Evolutionary conservation across 306 rosid species (phyloP).

Genomic region (Fragaria iinumae): DNA sequence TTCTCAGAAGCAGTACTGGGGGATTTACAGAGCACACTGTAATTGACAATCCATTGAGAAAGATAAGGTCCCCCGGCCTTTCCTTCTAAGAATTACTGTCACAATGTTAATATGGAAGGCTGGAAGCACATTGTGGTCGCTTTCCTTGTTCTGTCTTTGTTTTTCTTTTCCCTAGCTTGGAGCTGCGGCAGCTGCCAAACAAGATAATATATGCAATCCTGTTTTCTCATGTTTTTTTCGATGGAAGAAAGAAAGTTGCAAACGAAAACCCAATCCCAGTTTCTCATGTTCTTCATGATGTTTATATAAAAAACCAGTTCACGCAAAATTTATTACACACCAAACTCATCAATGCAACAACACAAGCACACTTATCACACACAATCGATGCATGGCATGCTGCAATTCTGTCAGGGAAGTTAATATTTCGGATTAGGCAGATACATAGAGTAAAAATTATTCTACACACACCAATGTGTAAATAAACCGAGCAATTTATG

Average conservation of each 20-base stretch:
- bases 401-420: not conserved
- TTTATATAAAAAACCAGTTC: not conserved
- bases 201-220: not conserved
- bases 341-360: not conserved
- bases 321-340: not conserved
- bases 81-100: not conserved
- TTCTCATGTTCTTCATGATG: not conserved
- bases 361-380: not conserved
- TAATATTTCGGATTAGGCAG: not conserved
- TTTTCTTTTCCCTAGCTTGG: not conserved
- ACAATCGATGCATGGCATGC: not conserved
- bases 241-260: too few species aligned
- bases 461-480: too few species aligned
- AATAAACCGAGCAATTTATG: too few species aligned
- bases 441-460: too few species aligned
- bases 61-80: slow-evolving; percentile 24
- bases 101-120: not conserved
- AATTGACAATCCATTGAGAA: slow-evolving; percentile 16
- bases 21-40: not conserved
- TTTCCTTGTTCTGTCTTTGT: slow-evolving; percentile 14
- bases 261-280: not conserved
- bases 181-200: not conserved
- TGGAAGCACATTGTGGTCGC: slow-evolving; percentile 6
- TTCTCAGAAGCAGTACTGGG: slow-evolving; percentile 2
- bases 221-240: not conserved